Conservation (phyloP, 2,329 filamentous ascomycete species). For the Aspergillus fructus region DNA sequence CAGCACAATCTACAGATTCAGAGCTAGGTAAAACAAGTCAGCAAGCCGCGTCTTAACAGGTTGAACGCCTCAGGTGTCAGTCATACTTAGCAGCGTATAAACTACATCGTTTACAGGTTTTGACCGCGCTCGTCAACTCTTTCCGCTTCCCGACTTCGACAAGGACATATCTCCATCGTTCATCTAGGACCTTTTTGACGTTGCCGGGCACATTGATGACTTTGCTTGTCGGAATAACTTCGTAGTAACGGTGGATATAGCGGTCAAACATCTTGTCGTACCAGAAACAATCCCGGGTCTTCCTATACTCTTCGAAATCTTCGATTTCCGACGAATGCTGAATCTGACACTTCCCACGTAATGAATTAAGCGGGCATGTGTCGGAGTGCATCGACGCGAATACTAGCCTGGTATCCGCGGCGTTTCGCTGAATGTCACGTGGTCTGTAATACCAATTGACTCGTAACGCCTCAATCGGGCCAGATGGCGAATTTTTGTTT, state of each 20-base stretch:
- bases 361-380: constrained; percentile 83
- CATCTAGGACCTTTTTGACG: constrained; percentile 93
- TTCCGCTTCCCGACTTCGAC: constrained; percentile 92
- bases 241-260: constrained; percentile 97
- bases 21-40: constrained; percentile 55
- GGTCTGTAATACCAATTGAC: constrained; percentile 99
- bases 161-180: constrained; percentile 94
- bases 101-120: constrained; percentile 89
- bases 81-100: constrained; percentile 86
- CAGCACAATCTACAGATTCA: constrained; percentile 95
- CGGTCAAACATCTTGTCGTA: constrained; percentile 97
- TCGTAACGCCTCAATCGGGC: constrained; percentile 79
- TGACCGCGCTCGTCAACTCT: constrained; percentile 92
- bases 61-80: not conserved
- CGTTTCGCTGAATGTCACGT: constrained; percentile 90
- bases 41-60: not conserved
- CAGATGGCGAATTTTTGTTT: constrained; percentile 67
- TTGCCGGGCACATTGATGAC: constrained; percentile 95
- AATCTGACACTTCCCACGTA: constrained; percentile 92
- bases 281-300: constrained; percentile 85
- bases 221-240: constrained; percentile 85
- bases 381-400: constrained; percentile 99
- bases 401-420: constrained; percentile 83
- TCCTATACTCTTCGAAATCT: constrained; percentile 80
- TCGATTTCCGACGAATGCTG: constrained; percentile 82